Percentiles rank a stretch among this genome's conserved stretches.
These are phyloP conservation scores for Beauveria medogensis DNA, from an alignment of 2,329 filamentous ascomycete genomes.

Conservation along the genomic window DNA sequence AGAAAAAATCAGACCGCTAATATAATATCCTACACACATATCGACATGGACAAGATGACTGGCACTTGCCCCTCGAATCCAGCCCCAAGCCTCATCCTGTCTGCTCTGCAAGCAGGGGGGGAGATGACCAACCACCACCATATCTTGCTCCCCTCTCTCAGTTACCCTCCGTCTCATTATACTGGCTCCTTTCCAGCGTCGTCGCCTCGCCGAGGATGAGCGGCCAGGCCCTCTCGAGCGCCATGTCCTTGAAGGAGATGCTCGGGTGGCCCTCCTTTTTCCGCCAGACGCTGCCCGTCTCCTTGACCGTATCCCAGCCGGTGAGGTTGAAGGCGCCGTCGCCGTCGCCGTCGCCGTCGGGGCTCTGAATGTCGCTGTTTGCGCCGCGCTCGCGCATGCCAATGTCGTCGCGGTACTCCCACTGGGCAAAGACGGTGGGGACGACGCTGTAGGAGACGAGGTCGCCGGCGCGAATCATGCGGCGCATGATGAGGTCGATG, in stretches of 20 bases:
- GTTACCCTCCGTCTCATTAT: background rate
- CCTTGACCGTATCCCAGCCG: slow-evolving; percentile 3
- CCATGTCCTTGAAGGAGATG: slow-evolving; percentile 8
- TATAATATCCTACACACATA: background rate
- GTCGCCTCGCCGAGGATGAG: background rate
- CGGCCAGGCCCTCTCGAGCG: slow-evolving; percentile 2
- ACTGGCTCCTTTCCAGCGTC: slow-evolving; percentile 1
- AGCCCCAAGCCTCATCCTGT: too few relatives aligned
- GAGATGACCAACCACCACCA: background rate
- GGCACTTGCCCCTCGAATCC: too few relatives aligned
- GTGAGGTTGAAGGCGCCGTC: background rate
- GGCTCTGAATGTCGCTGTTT: slow-evolving; percentile 19
- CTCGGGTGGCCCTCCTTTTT: background rate
- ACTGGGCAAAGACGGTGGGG: slow-evolving; percentile 21
- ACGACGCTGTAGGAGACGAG: slow-evolving; percentile 18
- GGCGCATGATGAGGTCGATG: slow-evolving; percentile 19
- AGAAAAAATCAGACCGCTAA: background rate
- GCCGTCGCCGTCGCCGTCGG: background rate
- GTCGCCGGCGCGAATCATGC: slow-evolving; percentile 16
- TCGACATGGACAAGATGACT: too few relatives aligned
- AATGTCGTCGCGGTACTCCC: slow-evolving; percentile 17
- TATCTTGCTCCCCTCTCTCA: background rate
- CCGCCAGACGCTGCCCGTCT: slow-evolving; percentile 7
- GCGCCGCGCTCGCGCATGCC: slow-evolving; percentile 18
- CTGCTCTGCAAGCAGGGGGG: too few relatives aligned